phyloP scores from a whole-genome alignment of 345 rosid genomes.

The Conringia planisiliqua region DNA sequence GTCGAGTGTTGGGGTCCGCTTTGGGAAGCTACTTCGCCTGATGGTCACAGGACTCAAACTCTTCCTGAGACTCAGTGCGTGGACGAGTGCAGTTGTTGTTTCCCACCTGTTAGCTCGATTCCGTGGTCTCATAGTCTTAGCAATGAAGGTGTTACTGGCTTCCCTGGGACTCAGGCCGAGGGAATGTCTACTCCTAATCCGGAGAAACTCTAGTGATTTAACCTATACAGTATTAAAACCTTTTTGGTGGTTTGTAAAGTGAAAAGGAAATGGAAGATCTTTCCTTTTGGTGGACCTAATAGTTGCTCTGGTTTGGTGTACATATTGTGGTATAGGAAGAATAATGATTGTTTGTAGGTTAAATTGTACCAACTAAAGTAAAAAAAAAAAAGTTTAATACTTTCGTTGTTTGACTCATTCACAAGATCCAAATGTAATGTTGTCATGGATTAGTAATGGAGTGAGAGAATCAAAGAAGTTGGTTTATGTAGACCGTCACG shows the following conservation, averaged over 20 bases:
- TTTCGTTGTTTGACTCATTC: background rate
- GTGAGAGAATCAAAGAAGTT: too few species aligned
- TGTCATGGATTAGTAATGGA: too few species aligned
- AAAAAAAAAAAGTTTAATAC: background rate
- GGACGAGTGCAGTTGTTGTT: conserved; percentile 54
- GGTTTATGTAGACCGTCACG: too few species aligned
- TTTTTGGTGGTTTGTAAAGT: conserved; percentile 6
- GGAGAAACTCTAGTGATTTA: conserved; percentile 25
- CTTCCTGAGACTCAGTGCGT: conserved; percentile 29
- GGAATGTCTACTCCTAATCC: conserved; percentile 26
- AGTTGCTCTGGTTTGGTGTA: conserved; percentile 15
- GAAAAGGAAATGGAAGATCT: conserved; percentile 6
- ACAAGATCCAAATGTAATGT: background rate
- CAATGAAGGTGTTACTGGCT: background rate
- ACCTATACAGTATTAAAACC: background rate
- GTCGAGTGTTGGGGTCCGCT: conserved; percentile 94
- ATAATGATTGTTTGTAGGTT: conserved; percentile 18
- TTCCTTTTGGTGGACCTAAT: conserved; percentile 11
- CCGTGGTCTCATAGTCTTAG: conserved; percentile 42
- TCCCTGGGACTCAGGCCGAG: conserved; percentile 1
- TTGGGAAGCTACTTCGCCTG: conserved; percentile 44
- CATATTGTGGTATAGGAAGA: conserved; percentile 12
- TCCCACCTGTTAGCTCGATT: conserved; percentile 54
- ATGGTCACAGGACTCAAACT: conserved; percentile 18
- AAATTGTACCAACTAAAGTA: background rate